Evolutionary conservation across 177 flowering plant species (phyloP), one percentile per base, ranked within the genome.

Genomic region (Vitis hybrid): DNA sequence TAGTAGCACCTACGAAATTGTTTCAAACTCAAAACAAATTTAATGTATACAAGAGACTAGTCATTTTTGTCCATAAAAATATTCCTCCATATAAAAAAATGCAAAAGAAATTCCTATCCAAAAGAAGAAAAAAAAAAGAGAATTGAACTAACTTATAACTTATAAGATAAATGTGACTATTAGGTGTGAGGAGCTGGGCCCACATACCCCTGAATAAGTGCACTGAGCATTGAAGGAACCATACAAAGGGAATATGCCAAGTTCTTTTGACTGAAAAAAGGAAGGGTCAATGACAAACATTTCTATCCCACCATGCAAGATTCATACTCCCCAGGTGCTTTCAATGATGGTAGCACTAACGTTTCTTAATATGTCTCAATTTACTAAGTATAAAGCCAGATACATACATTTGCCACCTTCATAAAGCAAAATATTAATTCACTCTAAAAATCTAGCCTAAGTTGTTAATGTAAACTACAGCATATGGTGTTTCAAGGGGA

Each of bases 31-130:
- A 51, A 63, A 58, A 27, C 50, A 9, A 62, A 64, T 9, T 50
- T 62, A 50, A 52, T 48, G 20, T 53, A 61, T 6, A 64, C 66
- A 64, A 66, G 61, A 69, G 64, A 62, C 57, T 58, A 35, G 64
- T 15, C 27, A 41, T 12, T 18, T 17, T 41, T 9, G 54, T 27
- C 30, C 3, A 54, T 54, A 11, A 54, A 13, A 54, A 54, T 4
- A 54, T 13, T 13, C 17, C 57, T 13, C 15, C 7, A 13, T 13
- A 6, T 4, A 52, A 13, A 54, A 54, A 54, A 17, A 13, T 8
- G n/a, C 15, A 54, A 13, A 13, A 14, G 11, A 35, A 35, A 52
- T 52, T 35, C 46, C 46, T 35, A 35, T 35, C 8, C 7, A 35
- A 18, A 63, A 14, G 8, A 6, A 30, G 11, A 21, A 52, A 52